These are phyloP conservation scores for Geotrichum fermentans DNA, from an alignment of 1,139 yeast genomes.

Conservation along the genomic window DNA sequence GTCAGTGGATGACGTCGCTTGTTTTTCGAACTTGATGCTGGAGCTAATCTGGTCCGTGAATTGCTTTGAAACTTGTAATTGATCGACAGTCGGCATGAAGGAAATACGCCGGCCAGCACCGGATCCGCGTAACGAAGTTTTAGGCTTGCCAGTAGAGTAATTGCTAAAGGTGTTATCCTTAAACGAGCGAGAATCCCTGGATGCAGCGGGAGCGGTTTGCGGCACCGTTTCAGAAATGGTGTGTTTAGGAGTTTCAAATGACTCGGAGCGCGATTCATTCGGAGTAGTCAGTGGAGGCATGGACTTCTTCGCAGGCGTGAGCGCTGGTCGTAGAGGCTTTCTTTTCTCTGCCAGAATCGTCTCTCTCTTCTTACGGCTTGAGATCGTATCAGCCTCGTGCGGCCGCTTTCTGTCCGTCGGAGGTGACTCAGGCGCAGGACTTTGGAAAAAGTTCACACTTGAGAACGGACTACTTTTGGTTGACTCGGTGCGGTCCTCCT, in stretches of 20 bases:
- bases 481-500: too few species aligned
- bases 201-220: conserved; percentile 13
- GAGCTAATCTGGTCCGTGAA: conserved; percentile 22
- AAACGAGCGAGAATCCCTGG: conserved; percentile 14
- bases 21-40: conserved; percentile 7
- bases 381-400: conserved; percentile 8
- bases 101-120: conserved; percentile 25
- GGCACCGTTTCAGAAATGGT: conserved; percentile 16
- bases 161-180: conserved; percentile 10
- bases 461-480: conserved; percentile 37
- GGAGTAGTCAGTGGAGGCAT: conserved; percentile 1
- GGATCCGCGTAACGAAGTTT: conserved; percentile 4
- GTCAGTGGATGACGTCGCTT: background rate
- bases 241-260: conserved; percentile 22
- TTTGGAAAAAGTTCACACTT: conserved; percentile 44
- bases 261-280: conserved; percentile 1
- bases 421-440: conserved; percentile 27
- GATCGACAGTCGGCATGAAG: conserved; percentile 30
- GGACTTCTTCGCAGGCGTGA: background rate
- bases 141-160: conserved; percentile 21
- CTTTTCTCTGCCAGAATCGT: background rate
- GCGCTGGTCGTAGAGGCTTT: background rate
- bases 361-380: conserved; percentile 20
- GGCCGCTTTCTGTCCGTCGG: conserved; percentile 18
- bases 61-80: conserved; percentile 27